Evolutionary conservation across 495 filamentous ascomycete genomes (phyloP).

Genomic region (Hypoxylon perforatum): DNA sequence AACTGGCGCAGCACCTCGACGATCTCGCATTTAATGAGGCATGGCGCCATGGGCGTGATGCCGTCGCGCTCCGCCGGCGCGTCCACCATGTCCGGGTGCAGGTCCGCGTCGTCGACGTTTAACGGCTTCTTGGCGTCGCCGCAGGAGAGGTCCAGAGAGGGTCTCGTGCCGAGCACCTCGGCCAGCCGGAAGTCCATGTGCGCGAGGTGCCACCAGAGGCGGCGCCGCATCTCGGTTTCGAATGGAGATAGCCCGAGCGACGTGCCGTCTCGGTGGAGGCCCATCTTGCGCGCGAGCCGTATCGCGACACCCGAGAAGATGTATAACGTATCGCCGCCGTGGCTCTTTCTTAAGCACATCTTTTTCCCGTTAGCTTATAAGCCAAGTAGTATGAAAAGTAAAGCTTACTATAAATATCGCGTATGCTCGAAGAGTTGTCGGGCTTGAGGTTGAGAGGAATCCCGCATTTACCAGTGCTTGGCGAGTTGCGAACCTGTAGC

Average conservation of each 20-base stretch:
- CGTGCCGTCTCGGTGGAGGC: constrained; percentile 59
- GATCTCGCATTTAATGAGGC: constrained; percentile 42
- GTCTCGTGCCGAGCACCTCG: constrained; percentile 59
- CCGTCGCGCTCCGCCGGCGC: constrained; percentile 38
- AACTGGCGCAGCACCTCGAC: constrained; percentile 12
- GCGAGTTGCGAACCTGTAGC: constrained; percentile 57
- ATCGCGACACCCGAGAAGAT: constrained; percentile 58
- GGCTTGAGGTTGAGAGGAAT: constrained; percentile 42
- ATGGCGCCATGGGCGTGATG: constrained; percentile 27
- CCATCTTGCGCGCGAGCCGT: constrained; percentile 62
- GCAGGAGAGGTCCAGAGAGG: constrained; percentile 59
- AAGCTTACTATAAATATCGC: constrained; percentile 26
- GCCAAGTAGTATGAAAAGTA: neutral
- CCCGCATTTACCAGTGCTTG: constrained; percentile 60
- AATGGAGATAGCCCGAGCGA: constrained; percentile 51
- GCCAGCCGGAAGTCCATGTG: constrained; percentile 54
- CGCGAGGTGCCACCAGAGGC: constrained; percentile 53
- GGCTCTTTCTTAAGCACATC: constrained; percentile 56
- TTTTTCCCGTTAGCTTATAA: constrained; percentile 37
- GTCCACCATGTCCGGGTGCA: constrained; percentile 43
- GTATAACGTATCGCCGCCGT: constrained; percentile 58
- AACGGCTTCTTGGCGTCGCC: constrained; percentile 42
- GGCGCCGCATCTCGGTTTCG: constrained; percentile 51
- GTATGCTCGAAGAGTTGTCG: constrained; percentile 32
- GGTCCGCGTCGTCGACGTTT: constrained; percentile 54